Conservation (phyloP, 345 rosid genomes). For the Gossypium arboreum region DNA sequence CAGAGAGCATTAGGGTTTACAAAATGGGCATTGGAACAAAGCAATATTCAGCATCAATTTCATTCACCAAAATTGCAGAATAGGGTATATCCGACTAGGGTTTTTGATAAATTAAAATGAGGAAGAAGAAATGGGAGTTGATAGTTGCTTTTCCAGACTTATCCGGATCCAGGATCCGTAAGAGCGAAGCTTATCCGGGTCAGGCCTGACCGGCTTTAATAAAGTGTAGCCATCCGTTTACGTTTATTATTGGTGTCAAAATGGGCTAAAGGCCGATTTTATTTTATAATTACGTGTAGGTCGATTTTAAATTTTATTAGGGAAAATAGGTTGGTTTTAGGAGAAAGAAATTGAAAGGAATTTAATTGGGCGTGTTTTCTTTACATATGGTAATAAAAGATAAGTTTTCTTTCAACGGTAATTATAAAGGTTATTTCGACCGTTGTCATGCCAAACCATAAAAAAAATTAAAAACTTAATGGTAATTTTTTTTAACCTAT, state of each 20-base stretch:
- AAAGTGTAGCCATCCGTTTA: background rate
- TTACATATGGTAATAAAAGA: accelerated
- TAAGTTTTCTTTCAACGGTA: accelerated
- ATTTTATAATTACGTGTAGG: too few species aligned
- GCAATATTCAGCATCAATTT: background rate
- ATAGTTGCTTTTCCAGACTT: background rate
- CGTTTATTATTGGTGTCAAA: too few species aligned
- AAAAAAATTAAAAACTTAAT: too few species aligned
- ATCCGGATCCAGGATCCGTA: background rate
- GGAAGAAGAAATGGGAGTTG: conserved; percentile 2
- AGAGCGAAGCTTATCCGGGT: background rate
- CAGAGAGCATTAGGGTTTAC: background rate
- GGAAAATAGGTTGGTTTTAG: too few species aligned
- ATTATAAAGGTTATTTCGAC: accelerated
- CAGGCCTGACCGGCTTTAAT: background rate
- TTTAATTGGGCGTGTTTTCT: too few species aligned
- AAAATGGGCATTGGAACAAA: background rate
- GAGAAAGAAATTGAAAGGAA: too few species aligned
- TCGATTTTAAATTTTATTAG: too few species aligned
- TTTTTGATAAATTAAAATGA: conserved; percentile 5
- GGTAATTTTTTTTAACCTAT: too few species aligned
- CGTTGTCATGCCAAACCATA: accelerated
- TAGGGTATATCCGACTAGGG: conserved; percentile 6
- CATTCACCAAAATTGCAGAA: background rate
- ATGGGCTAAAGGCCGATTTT: too few species aligned